Base-by-base conservation (phyloP, 176 grass and related monocot genomes). In the Eragrostis curvula region DNA sequence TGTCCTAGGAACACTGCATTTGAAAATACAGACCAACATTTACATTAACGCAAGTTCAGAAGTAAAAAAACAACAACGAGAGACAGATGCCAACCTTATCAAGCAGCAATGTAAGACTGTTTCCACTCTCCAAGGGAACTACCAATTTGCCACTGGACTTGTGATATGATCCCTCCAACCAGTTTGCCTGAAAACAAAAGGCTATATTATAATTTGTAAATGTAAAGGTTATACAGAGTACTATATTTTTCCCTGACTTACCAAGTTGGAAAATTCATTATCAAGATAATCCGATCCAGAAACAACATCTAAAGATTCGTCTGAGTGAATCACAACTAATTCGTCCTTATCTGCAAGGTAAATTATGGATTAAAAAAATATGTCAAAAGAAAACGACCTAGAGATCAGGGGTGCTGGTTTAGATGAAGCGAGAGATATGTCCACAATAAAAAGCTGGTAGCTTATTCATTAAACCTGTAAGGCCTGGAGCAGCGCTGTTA, bases 41-140 rank as follows among this genome's bases (percentile, higher is more conserved):
- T 71, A 36, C 65, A 58, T 29, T 13, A 23, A 69, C 42, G 78
- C 23, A 12, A 5, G 17, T 82, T 42, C 23, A 69, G 24, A 36
- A 5, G 8, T 45, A 69, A 5, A 44, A 21, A 11, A 69, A 45
- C 13, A 1, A 13, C 58, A 61, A 61, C 24, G 24, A 12, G 77
- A 64, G 65, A 74, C 42, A 74, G 71, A 81, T 70, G 72, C 70
- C 86, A 46, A 98, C 96, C 96, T 89, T 96, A 71, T 80, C 29
- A 82, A 99, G 27, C 84, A 88, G 83, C 68, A 99, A 85, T 61
- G 80, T 79, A 64, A 96, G 73, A 86, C 73, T 81, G 52, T 78
- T 89, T 76, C 91, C 93, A 87, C 80, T 86, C 53, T 88, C 73
- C 85, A 99, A 95, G 14, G 91, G 93, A 88, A 99, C 81, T 55